Base-by-base conservation (phyloP, 2,329 filamentous ascomycete genomes). In the Mariannaea sp. region DNA sequence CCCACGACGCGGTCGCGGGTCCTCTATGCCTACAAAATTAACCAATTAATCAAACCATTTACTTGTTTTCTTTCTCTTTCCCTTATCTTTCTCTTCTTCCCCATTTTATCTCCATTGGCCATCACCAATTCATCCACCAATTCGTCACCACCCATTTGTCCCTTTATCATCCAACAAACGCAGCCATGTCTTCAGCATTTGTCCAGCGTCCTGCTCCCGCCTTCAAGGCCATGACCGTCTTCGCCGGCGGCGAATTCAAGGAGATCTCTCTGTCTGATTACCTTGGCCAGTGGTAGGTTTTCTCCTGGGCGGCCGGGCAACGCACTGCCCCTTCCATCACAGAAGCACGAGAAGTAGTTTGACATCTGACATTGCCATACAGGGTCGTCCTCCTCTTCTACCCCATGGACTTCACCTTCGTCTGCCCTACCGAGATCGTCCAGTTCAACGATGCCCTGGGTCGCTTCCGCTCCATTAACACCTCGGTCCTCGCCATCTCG, bases 331-430 rank as follows among this genome's bases (percentile, higher is more conserved):
- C 38, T 7, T 36, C 17, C 45, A 49, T 19, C 32, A 24, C 5
- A n/a, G n/a, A n/a, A n/a, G n/a, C n/a, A n/a, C n/a, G n/a, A n/a
- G n/a, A n/a, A n/a, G n/a, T n/a, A n/a, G n/a, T n/a, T n/a, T n/a
- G n/a, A n/a, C 26, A n/a, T 51, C 49, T 17, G 39, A 41, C 10
- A 9, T 10, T 17, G 22, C 27, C n/a, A 6, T n/a, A 0, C 20
- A 77, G 84, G 84, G 79, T 86, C 54, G 76, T 86, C 63, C 81
- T 87, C 27, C 80, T 83, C 59, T 87, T 87, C 76, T 83, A 86
- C 70, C 84, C 84, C 52, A 83, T 85, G 73, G 84, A 85, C 65
- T 87, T 84, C 78, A 86, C 83, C 61, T 87, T 86, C 62, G 83
- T 87, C 68, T 87, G 84, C 75, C 82, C 82, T 22, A 84, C 81